A percentile compares a stretch with the other conserved stretches of the same genome.
phyloP scores from a whole-genome alignment of 2,329 filamentous ascomycete species.

The Cadophora sp. region DNA sequence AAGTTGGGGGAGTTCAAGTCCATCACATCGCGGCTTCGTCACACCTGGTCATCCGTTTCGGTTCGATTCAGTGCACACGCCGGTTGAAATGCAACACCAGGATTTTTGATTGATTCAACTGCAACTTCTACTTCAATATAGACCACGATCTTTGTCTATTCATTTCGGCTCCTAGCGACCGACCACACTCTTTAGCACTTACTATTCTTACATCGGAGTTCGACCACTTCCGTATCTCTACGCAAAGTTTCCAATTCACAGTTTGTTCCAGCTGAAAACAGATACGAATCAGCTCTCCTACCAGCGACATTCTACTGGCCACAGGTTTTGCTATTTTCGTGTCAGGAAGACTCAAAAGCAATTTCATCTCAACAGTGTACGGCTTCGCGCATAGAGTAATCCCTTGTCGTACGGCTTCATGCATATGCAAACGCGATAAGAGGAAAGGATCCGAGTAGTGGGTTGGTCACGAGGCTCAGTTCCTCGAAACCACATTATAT shows the following conservation, averaged over 20 bases:
- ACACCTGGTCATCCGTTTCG: constrained; percentile 24
- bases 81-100: constrained; percentile 33
- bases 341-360: constrained; percentile 19
- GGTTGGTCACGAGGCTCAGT: constrained; percentile 33
- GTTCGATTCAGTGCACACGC: constrained; percentile 26
- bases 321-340: constrained; percentile 21
- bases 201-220: constrained; percentile 34
- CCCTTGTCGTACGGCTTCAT: constrained; percentile 41
- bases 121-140: constrained; percentile 27
- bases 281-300: constrained; percentile 8
- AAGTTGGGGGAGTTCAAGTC: constrained; percentile 17
- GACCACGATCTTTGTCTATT: constrained; percentile 37
- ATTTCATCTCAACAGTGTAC: constrained; percentile 19
- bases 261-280: constrained; percentile 16
- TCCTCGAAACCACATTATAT: constrained; percentile 31
- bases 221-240: constrained; percentile 31
- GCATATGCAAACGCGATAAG: constrained; percentile 43
- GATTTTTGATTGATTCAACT: constrained; percentile 27
- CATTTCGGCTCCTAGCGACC: constrained; percentile 42
- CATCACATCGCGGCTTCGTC: constrained; percentile 12
- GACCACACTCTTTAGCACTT: constrained; percentile 40
- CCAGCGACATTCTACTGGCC: constrained; percentile 18
- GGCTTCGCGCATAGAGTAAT: constrained; percentile 33
- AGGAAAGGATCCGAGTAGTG: constrained; percentile 32
- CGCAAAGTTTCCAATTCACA: constrained; percentile 15